Evolutionary conservation across 1,284 basidiomycete species (phyloP), one percentile per base, ranked within the genome.

Genomic region (Malassezia sp.): DNA sequence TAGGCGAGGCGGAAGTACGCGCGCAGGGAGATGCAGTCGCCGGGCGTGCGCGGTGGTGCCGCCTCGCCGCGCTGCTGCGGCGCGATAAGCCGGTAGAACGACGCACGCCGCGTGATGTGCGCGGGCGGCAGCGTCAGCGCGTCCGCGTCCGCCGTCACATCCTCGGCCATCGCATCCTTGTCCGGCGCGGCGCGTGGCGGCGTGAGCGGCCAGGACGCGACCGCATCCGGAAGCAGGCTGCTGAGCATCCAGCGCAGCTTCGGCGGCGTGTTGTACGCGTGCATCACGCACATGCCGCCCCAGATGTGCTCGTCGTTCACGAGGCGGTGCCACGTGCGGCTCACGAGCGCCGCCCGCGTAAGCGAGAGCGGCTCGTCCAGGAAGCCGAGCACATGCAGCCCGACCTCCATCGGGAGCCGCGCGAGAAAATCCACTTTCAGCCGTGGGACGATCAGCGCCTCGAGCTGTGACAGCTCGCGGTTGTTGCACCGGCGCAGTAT

Each of bases 401-500:
- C 78, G 26, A 97, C 75, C 71, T 97, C 91, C 14, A 80, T 74
- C 0, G 91, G 91, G 1, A 96, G 75, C 22, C 82, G 80, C 4
- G 76, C 73, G 20, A 95, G 75, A 67, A 91, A 90, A 69, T 96
- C 89, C 5, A 85, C 80, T 63, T 84, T 83, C 57, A 95, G 79
- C 24, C 84, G 77, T 0, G 87, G 85, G 0, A 80, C 76, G 67
- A 95, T 83, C 42, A 74, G 70, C 18, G 73, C 76, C 0, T 83
- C 84, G 45, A 93, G 76, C 65, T 82, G 83, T 12, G 84, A 75
- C 11, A 93, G 80, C 61, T 93, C 86, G 8, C 79, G 74, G 2
- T 82, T 77, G 2, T 79, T 77, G 58, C 63, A 60, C 24, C 59
- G 52, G n/a, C 58, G 54, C 15, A 64, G 45, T 8, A 70, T 49